A percentile compares a stretch with the other conserved stretches of the same genome.
Evolutionary conservation across 495 filamentous ascomycete genomes (phyloP).

Genomic region (Xylaria cubensis): DNA sequence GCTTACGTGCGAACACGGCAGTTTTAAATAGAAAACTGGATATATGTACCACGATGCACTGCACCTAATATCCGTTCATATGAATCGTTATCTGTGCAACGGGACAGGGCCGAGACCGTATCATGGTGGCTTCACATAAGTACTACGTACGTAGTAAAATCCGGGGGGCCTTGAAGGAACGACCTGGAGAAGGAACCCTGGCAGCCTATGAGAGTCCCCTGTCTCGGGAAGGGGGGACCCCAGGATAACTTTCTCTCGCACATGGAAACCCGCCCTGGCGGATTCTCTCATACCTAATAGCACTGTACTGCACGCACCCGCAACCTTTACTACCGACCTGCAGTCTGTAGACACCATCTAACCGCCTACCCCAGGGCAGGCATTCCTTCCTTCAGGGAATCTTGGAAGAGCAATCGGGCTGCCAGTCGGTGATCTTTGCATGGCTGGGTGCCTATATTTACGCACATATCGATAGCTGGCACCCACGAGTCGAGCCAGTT

Average conservation of each 20-base stretch:
- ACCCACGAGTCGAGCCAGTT: background rate
- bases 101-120: conserved; percentile 14
- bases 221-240: conserved; percentile 11
- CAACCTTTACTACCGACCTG: background rate
- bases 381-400: background rate
- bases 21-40: background rate
- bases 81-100: conserved; percentile 10
- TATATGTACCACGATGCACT: background rate
- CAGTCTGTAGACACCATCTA: background rate
- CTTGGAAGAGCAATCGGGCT: conserved; percentile 1
- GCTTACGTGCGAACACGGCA: background rate
- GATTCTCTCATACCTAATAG: background rate
- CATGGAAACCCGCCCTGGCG: conserved; percentile 11
- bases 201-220: conserved; percentile 10
- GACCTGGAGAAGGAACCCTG: background rate
- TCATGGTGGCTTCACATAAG: conserved; percentile 14
- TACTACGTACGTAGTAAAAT: background rate
- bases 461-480: conserved; percentile 2
- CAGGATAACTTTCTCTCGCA: conserved; percentile 6
- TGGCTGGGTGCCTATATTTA: background rate
- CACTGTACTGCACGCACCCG: too few relatives aligned
- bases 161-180: background rate
- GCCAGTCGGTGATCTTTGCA: background rate
- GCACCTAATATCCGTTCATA: background rate
- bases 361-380: conserved; percentile 2